These are phyloP conservation scores for Talaromyces borbonicus DNA, from an alignment of 495 filamentous ascomycete species.

Conservation along the genomic window DNA sequence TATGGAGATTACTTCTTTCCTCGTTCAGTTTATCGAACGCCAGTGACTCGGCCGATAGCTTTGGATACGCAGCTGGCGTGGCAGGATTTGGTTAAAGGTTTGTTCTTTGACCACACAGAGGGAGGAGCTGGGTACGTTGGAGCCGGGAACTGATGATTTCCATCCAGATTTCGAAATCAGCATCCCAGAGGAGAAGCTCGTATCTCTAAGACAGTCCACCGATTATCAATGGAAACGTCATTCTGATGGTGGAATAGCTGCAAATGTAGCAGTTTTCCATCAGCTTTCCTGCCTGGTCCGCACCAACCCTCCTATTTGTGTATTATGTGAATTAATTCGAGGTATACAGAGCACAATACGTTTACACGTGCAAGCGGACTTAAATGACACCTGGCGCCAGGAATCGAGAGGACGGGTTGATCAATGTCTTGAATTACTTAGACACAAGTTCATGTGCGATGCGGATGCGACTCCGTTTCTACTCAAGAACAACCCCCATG, in stretches of 20 bases:
- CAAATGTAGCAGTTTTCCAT: neutral
- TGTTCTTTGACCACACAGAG: too few relatives aligned
- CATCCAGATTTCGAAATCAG: neutral
- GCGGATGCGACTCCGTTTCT: neutral
- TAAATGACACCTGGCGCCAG: neutral
- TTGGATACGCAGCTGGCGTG: too few relatives aligned
- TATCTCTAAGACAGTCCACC: neutral
- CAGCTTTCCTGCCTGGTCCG: neutral
- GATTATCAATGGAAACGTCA: neutral
- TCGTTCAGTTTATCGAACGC: neutral
- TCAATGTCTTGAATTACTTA: neutral
- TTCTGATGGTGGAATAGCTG: neutral
- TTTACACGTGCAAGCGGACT: neutral
- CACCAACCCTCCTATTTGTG: too few relatives aligned
- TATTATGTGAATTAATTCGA: too few relatives aligned
- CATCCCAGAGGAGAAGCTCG: neutral
- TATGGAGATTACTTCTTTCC: neutral
- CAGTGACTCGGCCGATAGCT: too few relatives aligned
- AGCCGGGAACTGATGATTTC: too few relatives aligned
- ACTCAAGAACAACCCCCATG: neutral
- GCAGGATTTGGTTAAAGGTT: too few relatives aligned
- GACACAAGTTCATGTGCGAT: neutral
- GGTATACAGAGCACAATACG: neutral
- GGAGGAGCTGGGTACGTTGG: too few relatives aligned
- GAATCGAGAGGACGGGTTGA: neutral